Percentiles rank a stretch among this genome's conserved stretches.
Evolutionary conservation across 108 stramenopile species (phyloP).

Genomic region (Fistulifera pelliculosa): DNA sequence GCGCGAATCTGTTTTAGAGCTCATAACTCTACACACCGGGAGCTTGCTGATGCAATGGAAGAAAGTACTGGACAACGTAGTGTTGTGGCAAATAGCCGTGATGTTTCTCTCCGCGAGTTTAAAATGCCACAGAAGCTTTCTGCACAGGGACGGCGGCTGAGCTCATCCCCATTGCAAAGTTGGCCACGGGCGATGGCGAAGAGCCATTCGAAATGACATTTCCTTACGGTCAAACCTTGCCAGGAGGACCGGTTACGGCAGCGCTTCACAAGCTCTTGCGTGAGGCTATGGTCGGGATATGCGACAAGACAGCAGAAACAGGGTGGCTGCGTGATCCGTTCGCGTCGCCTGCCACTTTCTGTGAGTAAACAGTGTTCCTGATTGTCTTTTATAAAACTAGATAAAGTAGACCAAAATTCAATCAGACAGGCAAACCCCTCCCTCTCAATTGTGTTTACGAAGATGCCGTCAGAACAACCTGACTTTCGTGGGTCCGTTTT

Average conservation of each 20-base stretch:
- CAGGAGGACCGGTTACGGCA: conserved; percentile 62
- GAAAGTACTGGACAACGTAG: conserved; percentile 38
- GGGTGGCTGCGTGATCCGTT: conserved; percentile 68
- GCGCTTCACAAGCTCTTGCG: conserved; percentile 54
- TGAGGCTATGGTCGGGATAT: conserved; percentile 48
- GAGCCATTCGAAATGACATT: conserved; percentile 44
- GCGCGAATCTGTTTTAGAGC: conserved; percentile 11
- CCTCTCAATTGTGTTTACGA: too few species aligned
- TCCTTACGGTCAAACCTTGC: conserved; percentile 39
- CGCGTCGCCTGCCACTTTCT: conserved; percentile 48
- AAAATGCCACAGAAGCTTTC: conserved; percentile 67
- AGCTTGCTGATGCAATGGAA: conserved; percentile 16
- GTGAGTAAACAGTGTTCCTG: conserved; percentile 5
- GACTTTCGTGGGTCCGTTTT: too few species aligned
- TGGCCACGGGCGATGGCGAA: conserved; percentile 54
- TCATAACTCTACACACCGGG: too few species aligned
- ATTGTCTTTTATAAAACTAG: too few species aligned
- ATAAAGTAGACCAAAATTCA: too few species aligned
- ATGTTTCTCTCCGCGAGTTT: conserved; percentile 65
- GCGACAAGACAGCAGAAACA: conserved; percentile 31
- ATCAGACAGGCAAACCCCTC: too few species aligned
- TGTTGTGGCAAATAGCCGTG: conserved; percentile 52
- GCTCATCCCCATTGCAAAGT: conserved; percentile 57
- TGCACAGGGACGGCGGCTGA: conserved; percentile 78
- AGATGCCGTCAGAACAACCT: too few species aligned